Base-by-base conservation (phyloP, 2,329 filamentous ascomycete species). In the Fusarium albosuccineum region DNA sequence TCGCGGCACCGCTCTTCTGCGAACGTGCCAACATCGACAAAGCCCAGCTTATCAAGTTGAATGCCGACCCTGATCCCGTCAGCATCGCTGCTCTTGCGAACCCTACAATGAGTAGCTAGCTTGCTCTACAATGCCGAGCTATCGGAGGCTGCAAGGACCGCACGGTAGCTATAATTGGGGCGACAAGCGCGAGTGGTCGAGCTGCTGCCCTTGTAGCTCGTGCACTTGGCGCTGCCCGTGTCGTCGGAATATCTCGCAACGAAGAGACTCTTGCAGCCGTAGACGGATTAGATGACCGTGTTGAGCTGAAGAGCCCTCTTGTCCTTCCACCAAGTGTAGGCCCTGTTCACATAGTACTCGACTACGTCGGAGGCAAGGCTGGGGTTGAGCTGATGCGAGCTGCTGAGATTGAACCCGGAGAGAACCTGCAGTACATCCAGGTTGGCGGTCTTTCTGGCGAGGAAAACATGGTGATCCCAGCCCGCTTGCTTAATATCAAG, bases 131-230 rank as follows among this genome's bases (percentile, higher is more conserved):
- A 34, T 50, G 46, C 3, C 58, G 62, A 27, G 45, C 49, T 3
- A 40, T 49, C 6, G 62, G 53, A 4, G 48, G 54, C 6, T 53
- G 49, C 11, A 17, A 46, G 14, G 59, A 49, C n/a, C 44, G 50
- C n/a, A 59, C 49, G 6, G 54, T 65, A 11, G 54, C 29, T n/a
- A 62, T 65, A 8, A 26, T 65, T 26, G 62, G 62, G 5, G 62
- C 59, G 2, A 65, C 62, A 5, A 62, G 62, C 22, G 59, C 62
- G 6, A 62, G 62, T n/a, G 62, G 62, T 5, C 39, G 59, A 17
- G 37, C 42, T 11, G 59, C 54, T n/a, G 54, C 40, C 2, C 26
- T 37, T 5, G 55, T 65, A 9, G 54, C 62, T 9, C 54, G 54
- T 5, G 39, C 36, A 7, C 50, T 58, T 11, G 59, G 59, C 8